Percentiles rank a stretch among this genome's conserved stretches.
These are phyloP conservation scores for Lichtheimia corymbifera DNA, from an alignment of 371 early-diverging fungal genomes.

Conservation along the genomic window DNA sequence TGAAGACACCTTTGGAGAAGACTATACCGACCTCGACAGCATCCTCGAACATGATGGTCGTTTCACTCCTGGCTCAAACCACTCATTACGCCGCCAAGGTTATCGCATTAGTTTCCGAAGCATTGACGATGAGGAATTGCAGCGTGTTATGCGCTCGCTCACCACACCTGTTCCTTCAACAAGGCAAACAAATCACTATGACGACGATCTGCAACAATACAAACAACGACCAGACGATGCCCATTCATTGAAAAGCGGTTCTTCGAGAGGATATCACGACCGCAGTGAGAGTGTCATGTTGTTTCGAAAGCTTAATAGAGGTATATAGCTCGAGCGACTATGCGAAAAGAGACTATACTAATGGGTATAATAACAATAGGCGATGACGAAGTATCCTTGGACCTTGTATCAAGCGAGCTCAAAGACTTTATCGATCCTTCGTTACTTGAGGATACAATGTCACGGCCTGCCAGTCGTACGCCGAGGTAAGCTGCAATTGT, in stretches of 20 bases:
- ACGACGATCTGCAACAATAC: neutral
- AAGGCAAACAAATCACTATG: neutral
- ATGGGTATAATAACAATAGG: conserved; percentile 6
- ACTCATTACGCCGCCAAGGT: conserved; percentile 4
- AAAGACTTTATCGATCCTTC: conserved; percentile 20
- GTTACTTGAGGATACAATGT: conserved; percentile 17
- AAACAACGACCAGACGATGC: conserved; percentile 1
- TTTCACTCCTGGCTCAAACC: neutral
- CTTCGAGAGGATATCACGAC: conserved; percentile 8
- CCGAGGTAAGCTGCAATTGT: conserved; percentile 4
- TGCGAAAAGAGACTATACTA: neutral
- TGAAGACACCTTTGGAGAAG: conserved; percentile 5
- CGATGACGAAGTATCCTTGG: conserved; percentile 18
- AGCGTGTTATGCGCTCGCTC: conserved; percentile 20
- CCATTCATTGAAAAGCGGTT: conserved; percentile 8
- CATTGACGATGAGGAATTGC: conserved; percentile 28
- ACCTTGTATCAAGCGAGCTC: conserved; percentile 19
- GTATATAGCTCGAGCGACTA: conserved; percentile 13
- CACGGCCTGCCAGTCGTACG: conserved; percentile 21
- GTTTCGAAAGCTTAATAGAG: conserved; percentile 21
- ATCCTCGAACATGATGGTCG: conserved; percentile 15
- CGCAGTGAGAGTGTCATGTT: conserved; percentile 27
- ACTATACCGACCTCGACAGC: conserved; percentile 15
- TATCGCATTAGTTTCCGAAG: conserved; percentile 24
- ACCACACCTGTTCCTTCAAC: conserved; percentile 20